Evolutionary conservation across 2,329 filamentous ascomycete genomes (phyloP), one percentile per base, ranked within the genome.

Genomic region (Fusarium sp.): DNA sequence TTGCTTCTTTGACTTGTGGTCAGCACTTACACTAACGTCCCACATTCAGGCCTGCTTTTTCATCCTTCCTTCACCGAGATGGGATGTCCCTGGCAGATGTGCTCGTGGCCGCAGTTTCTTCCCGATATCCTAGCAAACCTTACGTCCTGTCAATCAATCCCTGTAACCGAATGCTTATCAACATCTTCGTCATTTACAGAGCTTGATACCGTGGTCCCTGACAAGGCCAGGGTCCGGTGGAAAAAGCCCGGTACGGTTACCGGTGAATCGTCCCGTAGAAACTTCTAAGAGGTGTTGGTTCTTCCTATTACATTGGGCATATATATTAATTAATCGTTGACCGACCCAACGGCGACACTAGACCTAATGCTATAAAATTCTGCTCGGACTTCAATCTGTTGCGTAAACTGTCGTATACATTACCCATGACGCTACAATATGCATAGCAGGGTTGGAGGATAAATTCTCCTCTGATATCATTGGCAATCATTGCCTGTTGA

Each of bases 131-230:
- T 43, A 43, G 54, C 55, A 57, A 71, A 68, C 63, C 40, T 64
- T 71, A 51, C 53, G 42, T 68, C 50, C 54, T 67, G 55, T 56
- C 54, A 49, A 53, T 14, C 10, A 7, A 64, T 21, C 68, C 67
- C 58, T 70, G 68, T 34, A 45, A 20, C 28, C 25, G 28, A 30
- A 48, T 68, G 63, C 68, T 70, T 70, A 70, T 70, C 48, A 70
- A 70, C 58, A 30, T 46, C 63, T 71, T 70, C 63, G 68, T 70
- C 68, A 70, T 70, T 50, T 46, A 70, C 34, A 46, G 28, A 28
- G 28, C 28, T 28, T 28, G 28, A 28, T 28, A 28, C 23, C 42
- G 53, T 42, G 46, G 59, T 53, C 65, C 55, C 54, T 71, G 49
- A 45, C 63, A 59, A 49, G 23, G 42, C 30, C 58, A 50, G 32